phyloP scores from a whole-genome alignment of 2,329 filamentous ascomycete genomes.

The Trichoderma asperellum region DNA sequence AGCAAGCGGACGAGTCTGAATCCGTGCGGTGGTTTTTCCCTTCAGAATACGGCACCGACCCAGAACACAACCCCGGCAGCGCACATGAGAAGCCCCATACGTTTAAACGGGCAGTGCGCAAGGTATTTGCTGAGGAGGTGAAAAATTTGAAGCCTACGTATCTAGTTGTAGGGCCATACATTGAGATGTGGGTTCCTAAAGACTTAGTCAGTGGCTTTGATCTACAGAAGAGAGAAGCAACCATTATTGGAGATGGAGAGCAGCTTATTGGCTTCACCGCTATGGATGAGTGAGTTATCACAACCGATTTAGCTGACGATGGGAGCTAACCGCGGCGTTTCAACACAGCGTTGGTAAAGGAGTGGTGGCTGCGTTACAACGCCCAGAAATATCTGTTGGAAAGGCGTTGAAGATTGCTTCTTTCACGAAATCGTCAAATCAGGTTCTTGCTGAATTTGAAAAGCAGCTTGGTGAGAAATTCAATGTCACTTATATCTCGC shows the following conservation, averaged over 20 bases:
- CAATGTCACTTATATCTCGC: conserved; percentile 46
- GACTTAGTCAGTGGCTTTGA: conserved; percentile 59
- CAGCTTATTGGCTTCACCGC: conserved; percentile 69
- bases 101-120: conserved; percentile 69
- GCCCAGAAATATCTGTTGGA: conserved; percentile 57
- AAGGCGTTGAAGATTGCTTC: conserved; percentile 70
- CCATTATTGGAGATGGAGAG: conserved; percentile 64
- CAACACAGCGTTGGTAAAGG: conserved; percentile 64
- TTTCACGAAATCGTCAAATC: conserved; percentile 66
- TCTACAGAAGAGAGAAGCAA: conserved; percentile 58
- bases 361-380: conserved; percentile 63
- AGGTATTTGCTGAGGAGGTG: conserved; percentile 57
- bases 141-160: conserved; percentile 64
- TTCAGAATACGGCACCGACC: conserved; percentile 69
- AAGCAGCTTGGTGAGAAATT: conserved; percentile 60
- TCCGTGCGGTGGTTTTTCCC: conserved; percentile 67
- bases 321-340: background rate
- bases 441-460: conserved; percentile 69
- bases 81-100: conserved; percentile 69
- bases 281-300: conserved; percentile 65
- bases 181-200: conserved; percentile 56
- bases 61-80: conserved; percentile 63
- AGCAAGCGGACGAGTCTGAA: conserved; percentile 57
- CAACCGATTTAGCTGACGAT: background rate
- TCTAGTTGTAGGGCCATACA: conserved; percentile 71